phyloP scores from a whole-genome alignment of 2,329 filamentous ascomycete genomes.

The Fusarium sp. region DNA sequence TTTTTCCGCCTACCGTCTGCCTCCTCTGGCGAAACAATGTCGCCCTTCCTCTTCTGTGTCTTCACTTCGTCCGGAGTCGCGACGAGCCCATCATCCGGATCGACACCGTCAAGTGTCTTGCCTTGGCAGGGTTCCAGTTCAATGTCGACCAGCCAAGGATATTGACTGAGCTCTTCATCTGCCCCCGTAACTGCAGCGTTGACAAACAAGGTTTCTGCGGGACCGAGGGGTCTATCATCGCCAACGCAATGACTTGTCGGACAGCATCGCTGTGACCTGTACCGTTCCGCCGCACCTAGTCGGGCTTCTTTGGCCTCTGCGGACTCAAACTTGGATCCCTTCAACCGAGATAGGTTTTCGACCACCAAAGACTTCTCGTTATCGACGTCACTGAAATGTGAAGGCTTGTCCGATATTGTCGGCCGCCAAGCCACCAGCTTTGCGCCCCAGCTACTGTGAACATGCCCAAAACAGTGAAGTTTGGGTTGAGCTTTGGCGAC shows the following conservation, averaged over 20 bases:
- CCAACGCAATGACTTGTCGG: conserved; percentile 2
- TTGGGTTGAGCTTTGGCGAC: conserved; percentile 43
- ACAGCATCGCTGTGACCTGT: conserved; percentile 11
- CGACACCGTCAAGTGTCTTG: neutral
- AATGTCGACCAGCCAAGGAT: conserved; percentile 23
- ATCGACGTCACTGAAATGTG: conserved; percentile 61
- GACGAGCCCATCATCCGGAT: no score
- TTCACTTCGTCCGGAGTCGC: no score
- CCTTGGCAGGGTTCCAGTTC: conserved; percentile 1
- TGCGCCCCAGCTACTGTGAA: conserved; percentile 49
- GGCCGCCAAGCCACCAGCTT: conserved; percentile 60
- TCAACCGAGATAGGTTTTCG: conserved; percentile 43
- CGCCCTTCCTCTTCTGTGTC: no score
- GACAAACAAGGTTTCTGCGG: conserved; percentile 24
- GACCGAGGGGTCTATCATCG: neutral
- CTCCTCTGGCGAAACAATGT: no score
- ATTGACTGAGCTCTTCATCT: neutral
- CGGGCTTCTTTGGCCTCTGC: neutral
- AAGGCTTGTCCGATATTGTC: conserved; percentile 42
- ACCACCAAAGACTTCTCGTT: conserved; percentile 54
- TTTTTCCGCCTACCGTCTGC: no score
- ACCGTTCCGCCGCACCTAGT: neutral
- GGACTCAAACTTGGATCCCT: neutral
- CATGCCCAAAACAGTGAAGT: conserved; percentile 52
- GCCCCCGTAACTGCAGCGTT: conserved; percentile 27